Evolutionary conservation across 2,329 filamentous ascomycete genomes (phyloP), one percentile per base, ranked within the genome.

Genomic region (Exophiala phaeomuriformis): DNA sequence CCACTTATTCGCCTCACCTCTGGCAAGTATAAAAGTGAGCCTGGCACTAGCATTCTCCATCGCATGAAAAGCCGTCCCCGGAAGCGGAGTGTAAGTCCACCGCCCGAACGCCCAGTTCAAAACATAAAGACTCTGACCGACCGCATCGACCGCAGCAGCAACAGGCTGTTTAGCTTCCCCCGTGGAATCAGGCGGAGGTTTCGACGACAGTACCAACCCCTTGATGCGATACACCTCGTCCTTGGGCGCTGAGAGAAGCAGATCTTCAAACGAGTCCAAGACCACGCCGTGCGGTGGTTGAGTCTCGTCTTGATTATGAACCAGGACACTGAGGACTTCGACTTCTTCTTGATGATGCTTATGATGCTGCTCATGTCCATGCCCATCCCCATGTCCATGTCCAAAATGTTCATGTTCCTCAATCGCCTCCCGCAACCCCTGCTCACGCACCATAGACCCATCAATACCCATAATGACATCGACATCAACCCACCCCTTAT

Each of bases 141-240:
- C 61, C 4, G 68, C 62, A 47, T 71, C 66, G 30, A 61, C 58
- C 2, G 57, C 54, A 1, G 19, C 19, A 19, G 19, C 19, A 19
- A 19, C 19, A 63, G 57, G 4, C 64, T 61, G 61, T 12, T 63
- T 65, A 1, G 62, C 55, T 9, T 72, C 71, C 10, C 76, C 73
- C 7, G 71, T 77, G 2, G 77, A 75, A 45, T 72, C 71, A 1
- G 74, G 74, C 0, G 73, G 71, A 0, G 68, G 71, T 0, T 71
- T 66, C 56, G 58, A 70, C 41, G 68, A 64, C 3, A 70, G 67
- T 5, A 85, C 60, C 3, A 84, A 74, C 0, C 80, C 88, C 70
- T 98, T 98, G 68, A 98, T 97, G 52, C 93, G 83, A 72, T 97
- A 98, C 6, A 95, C 82, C 66, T 97, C 90, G 61, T 98, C 93